These are phyloP conservation scores for Ustilago cynodontis DNA, from an alignment of 1,284 basidiomycete species.

Conservation along the genomic window DNA sequence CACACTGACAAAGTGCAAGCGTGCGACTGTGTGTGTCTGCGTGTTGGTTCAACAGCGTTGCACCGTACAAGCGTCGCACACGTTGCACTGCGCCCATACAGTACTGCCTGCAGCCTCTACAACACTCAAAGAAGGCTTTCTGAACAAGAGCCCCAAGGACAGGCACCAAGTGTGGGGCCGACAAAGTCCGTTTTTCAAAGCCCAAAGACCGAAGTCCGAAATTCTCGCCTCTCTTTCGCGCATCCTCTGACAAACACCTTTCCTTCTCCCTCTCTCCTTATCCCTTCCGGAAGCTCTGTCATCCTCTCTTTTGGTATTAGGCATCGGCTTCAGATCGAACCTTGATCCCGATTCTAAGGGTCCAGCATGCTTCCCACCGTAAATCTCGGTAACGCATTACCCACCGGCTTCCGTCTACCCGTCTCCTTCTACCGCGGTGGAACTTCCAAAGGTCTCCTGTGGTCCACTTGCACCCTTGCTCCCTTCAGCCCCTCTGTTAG, in stretches of 20 bases:
- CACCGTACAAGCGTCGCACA: too few species aligned
- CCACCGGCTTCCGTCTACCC: constrained; percentile 20
- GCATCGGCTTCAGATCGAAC: too few species aligned
- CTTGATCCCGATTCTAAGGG: background rate
- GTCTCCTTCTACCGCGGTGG: constrained; percentile 74
- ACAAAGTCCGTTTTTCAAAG: constrained; percentile 26
- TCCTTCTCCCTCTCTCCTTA: background rate
- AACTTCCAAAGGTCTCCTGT: constrained; percentile 82
- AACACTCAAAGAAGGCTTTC: too few species aligned
- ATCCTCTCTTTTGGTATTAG: too few species aligned
- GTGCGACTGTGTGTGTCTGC: too few species aligned
- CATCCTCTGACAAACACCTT: background rate
- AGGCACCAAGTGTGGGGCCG: constrained; percentile 14
- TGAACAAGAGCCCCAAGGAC: too few species aligned
- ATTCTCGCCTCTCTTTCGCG: too few species aligned
- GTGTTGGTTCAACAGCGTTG: too few species aligned
- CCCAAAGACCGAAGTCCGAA: constrained; percentile 23
- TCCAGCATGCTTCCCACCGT: constrained; percentile 19
- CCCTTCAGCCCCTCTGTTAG: constrained; percentile 66
- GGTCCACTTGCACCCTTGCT: constrained; percentile 74
- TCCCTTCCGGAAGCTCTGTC: too few species aligned
- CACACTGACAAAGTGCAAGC: too few species aligned
- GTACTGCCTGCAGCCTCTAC: too few species aligned
- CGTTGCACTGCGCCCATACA: too few species aligned
- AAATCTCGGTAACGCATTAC: constrained; percentile 2